Evolutionary conservation across 78 protist genomes (phyloP), one percentile per base, ranked within the genome.

Genomic region (Parvularia atlantis): DNA sequence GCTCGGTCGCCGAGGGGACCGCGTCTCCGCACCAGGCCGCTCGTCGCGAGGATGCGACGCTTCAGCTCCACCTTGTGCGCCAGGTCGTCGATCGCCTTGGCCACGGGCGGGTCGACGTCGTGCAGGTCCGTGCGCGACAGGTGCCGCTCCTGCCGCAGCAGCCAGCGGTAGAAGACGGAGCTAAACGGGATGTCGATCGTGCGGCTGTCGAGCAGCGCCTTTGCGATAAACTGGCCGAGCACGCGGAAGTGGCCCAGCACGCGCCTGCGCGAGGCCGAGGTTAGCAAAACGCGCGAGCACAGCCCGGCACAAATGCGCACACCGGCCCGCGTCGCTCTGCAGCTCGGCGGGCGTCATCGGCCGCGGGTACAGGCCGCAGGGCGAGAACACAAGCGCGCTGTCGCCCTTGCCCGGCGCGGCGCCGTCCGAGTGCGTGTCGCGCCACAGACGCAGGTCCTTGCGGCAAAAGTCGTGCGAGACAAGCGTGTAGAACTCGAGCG

Each of bases 401-500:
- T 26, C 57, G 43, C 1, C 50, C 40, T 52, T 30, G 16, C 1
- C 63, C 35, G 43, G 52, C 36, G 10, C n/a, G 60, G 28, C 60
- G 28, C 6, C 56, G 2, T 5, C 57, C 24, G 11, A 52, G 24
- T 22, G n/a, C n/a, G 10, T 37, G 43, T 26, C 52, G 22, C 52
- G 46, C 89, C 89, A 88, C 37, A 88, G 19, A n/a, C 17, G 6
- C 35, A 80, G 72, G 20, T 48, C 67, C n/a, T 6, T 20, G 0
- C 76, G 37, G 31, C 60, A 72, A 22, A 90, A 56, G 54, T 72
- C 81, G 13, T 6, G 52, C 16, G 81, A 57, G 9, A 76, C 80
- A 36, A 81, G 77, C 20, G 88, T 20, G 77, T 69, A 90, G 52
- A 87, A 90, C 77, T 90, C 94, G 30, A 79, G 72, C 26, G 94